Conservation (phyloP, 805 yeast genomes). For the Komagataella kurtzmanii region DNA sequence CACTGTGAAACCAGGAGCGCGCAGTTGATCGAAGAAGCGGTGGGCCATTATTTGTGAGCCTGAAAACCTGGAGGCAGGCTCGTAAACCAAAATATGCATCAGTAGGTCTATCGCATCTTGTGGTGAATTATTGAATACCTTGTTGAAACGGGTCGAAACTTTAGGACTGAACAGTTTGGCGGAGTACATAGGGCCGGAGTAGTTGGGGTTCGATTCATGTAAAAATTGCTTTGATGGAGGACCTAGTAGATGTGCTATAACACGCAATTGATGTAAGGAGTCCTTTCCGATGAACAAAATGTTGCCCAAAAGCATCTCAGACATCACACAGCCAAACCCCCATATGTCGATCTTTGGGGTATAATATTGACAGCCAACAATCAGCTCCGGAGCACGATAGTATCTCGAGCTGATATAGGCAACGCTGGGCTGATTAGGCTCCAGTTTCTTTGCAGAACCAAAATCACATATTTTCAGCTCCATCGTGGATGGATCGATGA, state of each 20-base stretch:
- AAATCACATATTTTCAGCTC: slow-evolving; percentile 70
- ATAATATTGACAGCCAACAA: slow-evolving; percentile 80
- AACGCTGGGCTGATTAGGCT: slow-evolving; percentile 74
- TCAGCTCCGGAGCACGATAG: slow-evolving; percentile 92
- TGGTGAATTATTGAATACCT: slow-evolving; percentile 66
- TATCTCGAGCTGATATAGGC: slow-evolving; percentile 93
- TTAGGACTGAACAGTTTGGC: slow-evolving; percentile 8
- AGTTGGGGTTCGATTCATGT: slow-evolving; percentile 61
- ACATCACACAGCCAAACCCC: slow-evolving; percentile 95
- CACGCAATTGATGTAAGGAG: slow-evolving; percentile 78
- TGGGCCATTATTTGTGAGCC: slow-evolving; percentile 80
- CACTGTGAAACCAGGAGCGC: slow-evolving; percentile 33
- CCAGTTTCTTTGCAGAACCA: slow-evolving; percentile 74
- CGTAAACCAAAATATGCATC: slow-evolving; percentile 73
- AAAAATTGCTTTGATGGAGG: slow-evolving; percentile 70
- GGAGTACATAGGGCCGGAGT: slow-evolving; percentile 62
- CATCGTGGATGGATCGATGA: slow-evolving; percentile 59
- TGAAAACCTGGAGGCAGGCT: slow-evolving; percentile 71
- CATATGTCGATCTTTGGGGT: slow-evolving; percentile 90
- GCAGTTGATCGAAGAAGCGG: slow-evolving; percentile 79
- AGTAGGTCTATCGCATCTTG: slow-evolving; percentile 79
- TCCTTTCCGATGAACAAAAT: slow-evolving; percentile 94
- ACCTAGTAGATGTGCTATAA: slow-evolving; percentile 81
- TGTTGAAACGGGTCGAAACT: slow-evolving; percentile 26
- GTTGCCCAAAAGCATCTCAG: slow-evolving; percentile 84